Evolutionary conservation across 208 protist genomes (phyloP), one percentile per base, ranked within the genome.

Genomic region (Tritrichomonas foetus): DNA sequence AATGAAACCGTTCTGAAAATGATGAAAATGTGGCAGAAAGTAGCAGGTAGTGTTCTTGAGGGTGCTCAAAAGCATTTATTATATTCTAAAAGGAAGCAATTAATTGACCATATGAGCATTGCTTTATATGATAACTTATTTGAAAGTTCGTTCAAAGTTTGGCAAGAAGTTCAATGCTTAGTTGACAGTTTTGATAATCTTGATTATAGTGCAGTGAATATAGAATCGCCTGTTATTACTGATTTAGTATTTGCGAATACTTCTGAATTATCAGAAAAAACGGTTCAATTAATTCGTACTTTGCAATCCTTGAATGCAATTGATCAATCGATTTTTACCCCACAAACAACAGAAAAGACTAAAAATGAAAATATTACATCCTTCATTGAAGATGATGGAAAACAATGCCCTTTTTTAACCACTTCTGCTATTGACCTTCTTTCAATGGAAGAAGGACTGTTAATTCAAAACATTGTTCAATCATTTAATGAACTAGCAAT

Each of bases 111-210:
- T 50, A 89, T 89, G 0, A 89, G 57, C 30, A 89, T 57, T 16
- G 78, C 78, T 61, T 57, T 89, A 53, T 89, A 41, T 39, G 78
- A 89, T 8, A 89, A 89, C 30, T n/a, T 53, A 39, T 89, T 89
- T 39, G 78, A 89, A 3, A 49, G 14, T 36, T 55, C 41, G 11
- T 89, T 89, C 30, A 53, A 57, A 39, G 78, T 89, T 14, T 89
- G 78, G 78, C 78, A 89, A 89, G 78, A 89, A 57, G 47, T 89
- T 16, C 78, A 89, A 57, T 47, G 33, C 33, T 57, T 89, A n/a
- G 57, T 89, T 30, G 78, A 89, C 20, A 20, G n/a, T 27, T 89
- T 89, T 57, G 47, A 89, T 39, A 16, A 44, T 39, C 30, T 89
- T 1, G 41, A 44, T 20, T 20, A 14, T 39, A 53, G 47, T n/a